These are phyloP conservation scores for Arthrobotrys megalospora DNA, from an alignment of 2,329 filamentous ascomycete genomes.

Conservation along the genomic window DNA sequence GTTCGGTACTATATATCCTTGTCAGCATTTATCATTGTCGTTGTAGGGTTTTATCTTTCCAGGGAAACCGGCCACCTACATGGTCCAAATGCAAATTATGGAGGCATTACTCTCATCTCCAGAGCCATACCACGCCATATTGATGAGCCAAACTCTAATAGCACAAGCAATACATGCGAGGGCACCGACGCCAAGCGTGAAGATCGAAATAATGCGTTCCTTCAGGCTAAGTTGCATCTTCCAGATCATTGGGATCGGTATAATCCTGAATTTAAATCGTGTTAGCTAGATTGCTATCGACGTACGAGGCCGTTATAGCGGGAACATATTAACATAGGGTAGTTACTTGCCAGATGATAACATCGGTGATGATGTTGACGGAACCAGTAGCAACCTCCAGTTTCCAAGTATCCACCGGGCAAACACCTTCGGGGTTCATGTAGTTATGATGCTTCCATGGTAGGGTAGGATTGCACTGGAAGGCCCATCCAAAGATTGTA, in stretches of 20 bases:
- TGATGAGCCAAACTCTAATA: conserved; percentile 37
- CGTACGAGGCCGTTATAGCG: background rate
- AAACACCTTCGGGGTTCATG: conserved; percentile 30
- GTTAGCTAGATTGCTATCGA: conserved; percentile 2
- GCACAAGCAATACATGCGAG: conserved; percentile 46
- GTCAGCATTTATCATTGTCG: background rate
- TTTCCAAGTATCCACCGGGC: conserved; percentile 40
- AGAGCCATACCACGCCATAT: conserved; percentile 43
- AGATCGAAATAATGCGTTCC: conserved; percentile 42
- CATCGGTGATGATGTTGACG: conserved; percentile 44
- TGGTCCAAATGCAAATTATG: conserved; percentile 47
- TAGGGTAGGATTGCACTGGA: conserved; percentile 36
- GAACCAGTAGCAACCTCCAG: conserved; percentile 33
- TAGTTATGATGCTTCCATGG: conserved; percentile 45
- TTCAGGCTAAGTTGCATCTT: conserved; percentile 44
- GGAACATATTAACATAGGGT: background rate
- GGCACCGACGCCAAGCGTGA: conserved; percentile 43
- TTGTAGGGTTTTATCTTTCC: background rate
- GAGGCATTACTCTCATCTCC: conserved; percentile 34
- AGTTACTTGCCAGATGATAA: conserved; percentile 34
- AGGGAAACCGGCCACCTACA: conserved; percentile 1
- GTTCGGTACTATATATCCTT: conserved; percentile 18
- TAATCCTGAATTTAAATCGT: conserved; percentile 9
- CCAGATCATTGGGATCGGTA: conserved; percentile 52
- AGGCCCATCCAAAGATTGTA: conserved; percentile 38